Evolutionary conservation across 2,329 filamentous ascomycete genomes (phyloP).

Genomic region (Curvularia lunata): DNA sequence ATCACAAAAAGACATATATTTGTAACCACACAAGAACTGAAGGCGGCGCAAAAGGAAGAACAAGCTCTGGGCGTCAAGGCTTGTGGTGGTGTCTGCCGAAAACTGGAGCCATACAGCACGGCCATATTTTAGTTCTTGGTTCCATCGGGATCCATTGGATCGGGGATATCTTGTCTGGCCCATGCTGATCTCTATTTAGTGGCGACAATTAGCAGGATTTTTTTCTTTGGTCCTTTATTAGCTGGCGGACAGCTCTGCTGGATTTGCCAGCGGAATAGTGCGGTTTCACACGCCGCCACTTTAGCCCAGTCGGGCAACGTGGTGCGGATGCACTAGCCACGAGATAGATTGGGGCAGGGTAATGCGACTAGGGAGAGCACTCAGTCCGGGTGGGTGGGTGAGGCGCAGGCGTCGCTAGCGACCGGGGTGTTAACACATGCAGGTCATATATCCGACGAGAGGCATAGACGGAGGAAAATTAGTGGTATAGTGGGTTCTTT

Average conservation of each 20-base stretch:
- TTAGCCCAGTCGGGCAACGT: not conserved
- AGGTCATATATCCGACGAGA: not conserved
- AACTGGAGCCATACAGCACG: not conserved
- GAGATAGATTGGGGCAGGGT: constrained; percentile 11
- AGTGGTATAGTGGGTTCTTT: not conserved
- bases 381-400: constrained; percentile 2
- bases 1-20: not conserved
- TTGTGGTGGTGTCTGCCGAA: not conserved
- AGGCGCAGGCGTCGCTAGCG: not conserved
- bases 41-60: not conserved
- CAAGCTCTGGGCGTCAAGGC: not conserved
- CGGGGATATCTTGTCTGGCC: not conserved
- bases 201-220: not conserved
- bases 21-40: not conserved
- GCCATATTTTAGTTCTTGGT: not conserved
- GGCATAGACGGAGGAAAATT: not conserved
- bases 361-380: constrained; percentile 5
- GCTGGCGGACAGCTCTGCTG: not conserved
- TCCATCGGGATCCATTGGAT: constrained; percentile 1
- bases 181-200: constrained; percentile 6
- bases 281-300: constrained; percentile 9
- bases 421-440: not conserved
- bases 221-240: not conserved
- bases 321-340: constrained; percentile 6
- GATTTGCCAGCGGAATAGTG: not conserved